Percentiles rank a stretch among this genome's conserved stretches.
phyloP scores from a whole-genome alignment of 176 grass and related monocot genomes.

The Hyparrhenia diplandra region DNA sequence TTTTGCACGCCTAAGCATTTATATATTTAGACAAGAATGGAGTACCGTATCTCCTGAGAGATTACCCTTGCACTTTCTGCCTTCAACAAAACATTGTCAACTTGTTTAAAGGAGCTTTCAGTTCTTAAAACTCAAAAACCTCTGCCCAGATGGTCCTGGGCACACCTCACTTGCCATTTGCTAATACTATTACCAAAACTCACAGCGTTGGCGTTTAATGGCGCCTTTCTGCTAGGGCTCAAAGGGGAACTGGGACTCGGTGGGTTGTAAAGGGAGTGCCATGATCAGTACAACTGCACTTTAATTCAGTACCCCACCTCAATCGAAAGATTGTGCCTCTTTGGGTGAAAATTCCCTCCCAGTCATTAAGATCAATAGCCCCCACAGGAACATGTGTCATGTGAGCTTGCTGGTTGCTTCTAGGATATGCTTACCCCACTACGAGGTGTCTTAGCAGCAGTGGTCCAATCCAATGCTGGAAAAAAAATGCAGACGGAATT shows the following conservation, averaged over 20 bases:
- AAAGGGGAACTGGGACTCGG: constrained; percentile 9
- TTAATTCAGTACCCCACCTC: constrained; percentile 36
- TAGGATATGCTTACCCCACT: constrained; percentile 28
- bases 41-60: constrained; percentile 19
- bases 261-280: constrained; percentile 46
- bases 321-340: constrained; percentile 40
- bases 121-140: constrained; percentile 30
- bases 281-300: constrained; percentile 35
- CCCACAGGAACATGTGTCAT: constrained; percentile 63
- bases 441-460: constrained; percentile 17
- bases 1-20: constrained; percentile 6
- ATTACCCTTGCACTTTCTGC: constrained; percentile 43
- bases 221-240: constrained; percentile 33
- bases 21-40: not conserved
- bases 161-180: constrained; percentile 30
- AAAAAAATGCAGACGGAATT: not conserved
- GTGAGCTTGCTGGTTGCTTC: constrained; percentile 61
- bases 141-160: constrained; percentile 28
- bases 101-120: constrained; percentile 34
- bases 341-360: constrained; percentile 35
- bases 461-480: constrained; percentile 32
- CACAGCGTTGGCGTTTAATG: constrained; percentile 28
- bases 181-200: constrained; percentile 41
- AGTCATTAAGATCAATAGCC: constrained; percentile 36
- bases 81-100: constrained; percentile 34